Base-by-base conservation (phyloP, 2,329 filamentous ascomycete species). In the Apiospora aurea region DNA sequence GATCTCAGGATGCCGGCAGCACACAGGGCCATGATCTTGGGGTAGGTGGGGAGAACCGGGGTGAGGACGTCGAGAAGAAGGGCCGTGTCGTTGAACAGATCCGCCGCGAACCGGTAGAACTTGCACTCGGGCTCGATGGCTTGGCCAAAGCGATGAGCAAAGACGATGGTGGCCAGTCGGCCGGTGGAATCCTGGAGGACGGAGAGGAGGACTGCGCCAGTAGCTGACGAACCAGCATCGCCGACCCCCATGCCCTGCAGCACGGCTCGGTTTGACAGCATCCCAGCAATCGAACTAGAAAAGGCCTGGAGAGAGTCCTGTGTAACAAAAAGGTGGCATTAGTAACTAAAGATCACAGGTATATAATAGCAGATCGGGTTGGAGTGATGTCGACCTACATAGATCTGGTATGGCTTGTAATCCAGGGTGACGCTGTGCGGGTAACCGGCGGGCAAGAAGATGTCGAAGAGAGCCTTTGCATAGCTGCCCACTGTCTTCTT, bases 51-150 rank as follows among this genome's bases (percentile, higher is more conserved):
- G 66, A 97, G 88, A 21, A 89, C 89, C 0, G 95, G 95, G 4
- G 92, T 94, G 51, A 96, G 85, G 73, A 95, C 91, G 79, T 97
- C 94, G n/a, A 97, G 87, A 71, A 97, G 86, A 85, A 97, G 94
- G 18, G 93, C 93, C 11, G 91, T 87, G 80, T 97, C 95, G 81
- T 97, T 97, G 84, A 97, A 93, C 26, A 97, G 85, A 79, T 97
- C 95, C 4, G 95, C 95, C 2, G 95, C 89, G 68, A 97, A 92
- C 21, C 95, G 92, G 82, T 95, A 97, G 81, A 90, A 92, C 81
- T 98, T 98, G 84, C 94, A 96, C 80, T 98, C 95, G 1, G 94
- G 94, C 81, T 97, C 94, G 67, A 97, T 92, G 44, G 93, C 89
- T 66, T 93, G 93, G 49, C 95, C 94, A 72, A 96, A 91, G 61